Base-by-base conservation (phyloP, 2,329 filamentous ascomycete species). In the Botryotinia convoluta region DNA sequence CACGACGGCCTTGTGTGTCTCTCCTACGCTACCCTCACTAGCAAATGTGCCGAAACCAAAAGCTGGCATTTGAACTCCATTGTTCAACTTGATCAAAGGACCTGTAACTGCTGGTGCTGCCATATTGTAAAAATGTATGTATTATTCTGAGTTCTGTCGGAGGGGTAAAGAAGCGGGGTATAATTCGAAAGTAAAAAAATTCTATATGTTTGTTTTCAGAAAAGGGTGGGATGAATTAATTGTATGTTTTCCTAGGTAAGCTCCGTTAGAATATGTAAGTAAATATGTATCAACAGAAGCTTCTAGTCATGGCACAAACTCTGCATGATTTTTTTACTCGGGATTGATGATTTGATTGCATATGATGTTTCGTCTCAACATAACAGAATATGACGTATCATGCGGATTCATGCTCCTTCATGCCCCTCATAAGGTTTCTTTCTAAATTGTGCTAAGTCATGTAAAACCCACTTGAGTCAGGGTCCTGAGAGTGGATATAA, bases 1-100 rank as follows among this genome's bases (percentile, higher is more conserved):
- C 74, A 91, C 87, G 26, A 86, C 83, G 8, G 82, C 81, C 64
- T 82, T 78, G 74, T 87, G 83, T 59, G 83, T 80, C 64, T 80
- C 83, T 64, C 84, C 81, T 73, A 80, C 83, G n/a, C 76, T 77
- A 59, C 79, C 80, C 62, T 80, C 76, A 39, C 77, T 76, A 8
- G 77, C 76, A 73, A 76, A 80, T 35, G 79, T 80, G 20, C 85
- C 85, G 69, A 86, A 84, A 39, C 84, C 85, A 42, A 86, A 80
- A 73, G 84, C 78, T 54, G 82, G 82, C n/a, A 83, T 82, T 69
- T 77, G 73, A 69, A 79, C 76, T 57, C 81, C 81, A 74, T 81
- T 81, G 76, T 81, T 82, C 64, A 82, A 77, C 71, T 79, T 74
- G 72, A 60, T 73, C 29, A 69, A 69, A 54, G 71, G 71, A 51